Base-by-base conservation (phyloP, 805 yeast species). In the Wickerhamiella kurtzmanii region DNA sequence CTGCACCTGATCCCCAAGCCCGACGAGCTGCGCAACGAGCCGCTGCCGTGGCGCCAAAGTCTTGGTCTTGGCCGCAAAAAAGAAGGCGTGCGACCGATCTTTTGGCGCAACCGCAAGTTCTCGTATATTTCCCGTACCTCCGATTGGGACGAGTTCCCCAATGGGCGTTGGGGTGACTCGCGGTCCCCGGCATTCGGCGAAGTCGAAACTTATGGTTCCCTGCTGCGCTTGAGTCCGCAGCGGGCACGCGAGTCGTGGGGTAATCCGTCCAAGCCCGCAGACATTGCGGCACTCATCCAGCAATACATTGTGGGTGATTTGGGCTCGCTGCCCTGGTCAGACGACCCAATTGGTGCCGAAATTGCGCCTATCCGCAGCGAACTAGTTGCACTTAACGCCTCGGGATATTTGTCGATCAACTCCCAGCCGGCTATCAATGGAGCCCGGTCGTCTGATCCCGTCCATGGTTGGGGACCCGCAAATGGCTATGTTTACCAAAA, bases 111-210 rank as follows among this genome's bases (percentile, higher is more conserved):
- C 64, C 77, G 96, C 69, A 88, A 88, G 58, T 82, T 82, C 64
- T 79, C 94, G 15, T 89, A 89, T 62, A 78, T 86, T 51, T 75
- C 86, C 43, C 75, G 97, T 64, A 89, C 96, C 6, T 77, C 92
- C 21, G 80, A 82, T 48, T 92, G 98, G 87, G 98, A 92, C 66
- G 98, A 92, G 64, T 92, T 89, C 60, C 98, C 98, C 44, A 92
- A 89, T 64, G 98, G 98, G 50, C 74, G 98, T 68, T 92, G 96
- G 88, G 98, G 98, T 58, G 96, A 92, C 63, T 84, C 96, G 2
- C 73, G 95, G 50, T 92, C 97, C 39, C 98, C 98, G 3, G 97
- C 97, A 1, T 88, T 82, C 66, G 95, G 95, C 58, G 94, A 84
- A 53, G 72, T 87, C 48, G 95, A 85, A 61, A 72, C 82, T 45